Evolutionary conservation across 164 flowering plant species (phyloP).

Genomic region (Pachysandra terminalis): DNA sequence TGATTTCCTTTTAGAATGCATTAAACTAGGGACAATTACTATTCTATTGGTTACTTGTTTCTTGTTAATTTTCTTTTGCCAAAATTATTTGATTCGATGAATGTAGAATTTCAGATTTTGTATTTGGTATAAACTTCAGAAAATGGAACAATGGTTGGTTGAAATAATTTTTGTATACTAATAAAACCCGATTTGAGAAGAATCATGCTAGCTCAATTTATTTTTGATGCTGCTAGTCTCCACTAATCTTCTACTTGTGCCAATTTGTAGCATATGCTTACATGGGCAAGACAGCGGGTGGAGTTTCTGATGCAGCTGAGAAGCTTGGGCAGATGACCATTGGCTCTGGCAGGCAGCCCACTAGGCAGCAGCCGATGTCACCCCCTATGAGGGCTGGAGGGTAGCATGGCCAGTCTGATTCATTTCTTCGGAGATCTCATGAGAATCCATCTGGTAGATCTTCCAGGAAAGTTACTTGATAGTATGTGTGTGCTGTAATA

Average conservation of each 20-base stretch:
- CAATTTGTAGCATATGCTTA: slow-evolving; percentile 31
- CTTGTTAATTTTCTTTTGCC: no score
- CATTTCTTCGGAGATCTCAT: slow-evolving; percentile 43
- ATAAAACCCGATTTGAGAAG: background rate
- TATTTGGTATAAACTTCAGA: no score
- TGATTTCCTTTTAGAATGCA: no score
- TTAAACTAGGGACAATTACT: no score
- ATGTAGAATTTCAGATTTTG: no score
- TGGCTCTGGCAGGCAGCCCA: slow-evolving; percentile 30
- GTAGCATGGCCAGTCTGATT: slow-evolving; percentile 19
- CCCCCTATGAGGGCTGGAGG: slow-evolving; percentile 27
- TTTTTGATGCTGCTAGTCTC: background rate
- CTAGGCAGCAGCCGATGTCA: slow-evolving; percentile 9
- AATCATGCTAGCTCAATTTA: background rate
- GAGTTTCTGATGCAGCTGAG: slow-evolving; percentile 49
- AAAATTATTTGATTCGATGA: no score
- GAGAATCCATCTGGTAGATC: slow-evolving; percentile 37
- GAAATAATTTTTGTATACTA: no score
- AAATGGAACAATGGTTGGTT: no score
- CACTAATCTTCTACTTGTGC: background rate
- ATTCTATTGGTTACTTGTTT: no score
- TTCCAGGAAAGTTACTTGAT: slow-evolving; percentile 53
- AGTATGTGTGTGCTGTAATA: no score
- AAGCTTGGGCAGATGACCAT: slow-evolving; percentile 57
- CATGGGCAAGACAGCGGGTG: slow-evolving; percentile 27